Evolutionary conservation across 1,139 yeast species (phyloP), one percentile per base, ranked within the genome.

Genomic region (Debaryomyces sp.): DNA sequence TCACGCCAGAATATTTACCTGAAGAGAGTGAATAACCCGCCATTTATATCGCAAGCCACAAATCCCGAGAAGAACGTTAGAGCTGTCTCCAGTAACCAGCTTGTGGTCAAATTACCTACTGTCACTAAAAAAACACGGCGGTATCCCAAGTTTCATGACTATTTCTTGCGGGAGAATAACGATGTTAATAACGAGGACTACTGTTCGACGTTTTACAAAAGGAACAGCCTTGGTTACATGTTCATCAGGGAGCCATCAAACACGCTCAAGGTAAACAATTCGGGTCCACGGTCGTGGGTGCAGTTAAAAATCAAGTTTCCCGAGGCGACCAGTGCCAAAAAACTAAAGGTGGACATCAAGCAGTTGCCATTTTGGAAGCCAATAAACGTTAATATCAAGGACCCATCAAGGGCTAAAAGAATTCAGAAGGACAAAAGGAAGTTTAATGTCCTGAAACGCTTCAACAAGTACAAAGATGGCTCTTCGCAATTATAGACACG

Each of bases 221-320:
- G 77, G 34, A 71, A 71, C 42, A 49, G 56, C 10, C 68, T 67
- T 44, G 74, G 75, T 12, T 71, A 70, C 51, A 71, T 71, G 77
- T 71, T 71, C 51, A 68, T 67, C 13, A 60, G 65, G 39, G 77
- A 71, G 47, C 64, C 73, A 12, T 63, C 64, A 15, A 64, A 57
- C 41, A 59, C 67, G n/a, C 54, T 64, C 32, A 64, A 63, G 42
- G 67, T 67, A n/a, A 66, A 66, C 45, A 54, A 58, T 6, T 58
- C 63, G 30, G 68, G 67, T 1, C 54, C 60, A 6, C 63, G 62
- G 44, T 63, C 67, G 17, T 66, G 71, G 70, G 70, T 66, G 6
- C 67, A 63, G 39, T 46, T 66, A 30, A 64, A 61, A 40, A 58
- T 66, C 38, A 63, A 60, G 44, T 50, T 66, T 33, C 63, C 63